Evolutionary conservation across 257 asterid species (phyloP).

Genomic region (Solanum paucissectum): DNA sequence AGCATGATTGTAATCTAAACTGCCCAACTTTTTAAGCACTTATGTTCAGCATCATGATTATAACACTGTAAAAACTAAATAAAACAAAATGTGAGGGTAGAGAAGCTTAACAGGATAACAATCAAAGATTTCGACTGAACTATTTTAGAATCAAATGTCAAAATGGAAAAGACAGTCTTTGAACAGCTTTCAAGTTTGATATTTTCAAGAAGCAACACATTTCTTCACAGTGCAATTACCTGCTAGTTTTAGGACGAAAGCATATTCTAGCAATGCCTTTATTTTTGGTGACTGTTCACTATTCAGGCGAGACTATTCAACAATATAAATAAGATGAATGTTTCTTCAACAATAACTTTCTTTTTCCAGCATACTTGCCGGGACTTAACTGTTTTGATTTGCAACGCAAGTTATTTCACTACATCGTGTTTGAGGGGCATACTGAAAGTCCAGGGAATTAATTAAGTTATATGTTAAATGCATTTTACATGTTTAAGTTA

Average conservation of each 20-base stretch:
- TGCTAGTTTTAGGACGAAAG: neutral
- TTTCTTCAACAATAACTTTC: neutral
- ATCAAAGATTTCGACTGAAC: neutral
- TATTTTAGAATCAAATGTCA: neutral
- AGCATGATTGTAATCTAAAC: neutral
- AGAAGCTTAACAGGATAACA: neutral
- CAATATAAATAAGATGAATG: neutral
- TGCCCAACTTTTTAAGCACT: neutral
- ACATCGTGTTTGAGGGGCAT: neutral
- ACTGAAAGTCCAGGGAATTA: no score
- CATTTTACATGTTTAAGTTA: neutral
- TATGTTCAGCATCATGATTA: neutral
- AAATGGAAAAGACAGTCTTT: neutral
- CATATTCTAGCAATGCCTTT: neutral
- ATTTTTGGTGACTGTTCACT: neutral
- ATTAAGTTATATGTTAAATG: neutral
- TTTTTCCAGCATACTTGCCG: neutral
- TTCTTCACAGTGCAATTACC: neutral
- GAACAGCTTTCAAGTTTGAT: neutral
- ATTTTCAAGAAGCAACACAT: neutral
- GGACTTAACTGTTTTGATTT: neutral
- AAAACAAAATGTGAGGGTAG: neutral
- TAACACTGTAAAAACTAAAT: neutral
- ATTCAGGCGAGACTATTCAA: neutral
- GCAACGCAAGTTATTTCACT: neutral